These are phyloP conservation scores for Lenwebbia sp. DNA, from an alignment of 345 rosid genomes.

Conservation along the genomic window DNA sequence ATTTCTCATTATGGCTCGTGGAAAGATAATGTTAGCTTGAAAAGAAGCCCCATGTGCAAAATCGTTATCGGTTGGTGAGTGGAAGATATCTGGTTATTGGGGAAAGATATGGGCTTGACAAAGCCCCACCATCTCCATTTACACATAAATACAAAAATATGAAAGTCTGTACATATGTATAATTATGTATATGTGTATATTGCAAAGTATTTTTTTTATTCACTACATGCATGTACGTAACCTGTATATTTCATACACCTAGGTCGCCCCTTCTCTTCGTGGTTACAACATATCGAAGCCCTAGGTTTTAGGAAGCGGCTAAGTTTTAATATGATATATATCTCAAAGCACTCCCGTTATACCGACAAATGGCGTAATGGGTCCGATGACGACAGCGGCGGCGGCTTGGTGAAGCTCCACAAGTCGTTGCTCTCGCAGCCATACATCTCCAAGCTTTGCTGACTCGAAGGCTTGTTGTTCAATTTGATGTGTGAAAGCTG, in stretches of 20 bases:
- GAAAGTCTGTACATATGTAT: not conserved
- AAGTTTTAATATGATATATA: not conserved
- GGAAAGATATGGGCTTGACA: not conserved
- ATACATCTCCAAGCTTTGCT: slow-evolving; percentile 8
- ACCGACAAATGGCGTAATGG: slow-evolving; percentile 70
- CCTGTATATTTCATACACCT: not conserved
- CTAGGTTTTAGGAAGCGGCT: not conserved
- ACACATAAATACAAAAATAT: not conserved
- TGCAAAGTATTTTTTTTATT: not conserved
- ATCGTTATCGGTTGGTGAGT: not conserved
- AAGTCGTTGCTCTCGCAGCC: slow-evolving; percentile 33
- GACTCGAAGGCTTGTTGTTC: not conserved
- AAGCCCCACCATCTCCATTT: not conserved
- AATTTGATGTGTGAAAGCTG: slow-evolving; percentile 26
- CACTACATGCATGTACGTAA: not conserved
- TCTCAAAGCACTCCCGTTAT: slow-evolving; percentile 8
- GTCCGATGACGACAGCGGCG: slow-evolving; percentile 53
- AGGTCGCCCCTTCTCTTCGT: not conserved
- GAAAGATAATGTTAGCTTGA: not conserved
- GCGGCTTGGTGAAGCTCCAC: slow-evolving; percentile 51
- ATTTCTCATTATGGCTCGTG: not conserved
- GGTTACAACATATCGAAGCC: not conserved
- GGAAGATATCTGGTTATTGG: not conserved
- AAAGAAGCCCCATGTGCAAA: not conserved
- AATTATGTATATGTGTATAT: not conserved